Evolutionary conservation across 768 basidiomycete species (phyloP).

Genomic region (Mycena vulgaris): DNA sequence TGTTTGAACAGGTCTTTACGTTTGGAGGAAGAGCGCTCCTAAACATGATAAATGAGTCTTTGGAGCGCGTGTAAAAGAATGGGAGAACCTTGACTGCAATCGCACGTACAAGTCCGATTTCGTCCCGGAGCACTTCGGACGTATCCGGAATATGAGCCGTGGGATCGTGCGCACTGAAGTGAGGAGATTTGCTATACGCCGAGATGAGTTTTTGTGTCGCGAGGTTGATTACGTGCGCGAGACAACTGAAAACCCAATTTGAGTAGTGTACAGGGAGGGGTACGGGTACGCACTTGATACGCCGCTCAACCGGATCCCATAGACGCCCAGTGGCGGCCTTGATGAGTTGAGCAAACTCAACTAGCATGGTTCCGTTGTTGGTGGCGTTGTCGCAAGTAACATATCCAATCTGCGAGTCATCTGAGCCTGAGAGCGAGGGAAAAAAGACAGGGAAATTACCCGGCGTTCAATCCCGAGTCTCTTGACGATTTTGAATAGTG

Average conservation of each 20-base stretch:
- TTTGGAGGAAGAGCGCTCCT: conserved; percentile 43
- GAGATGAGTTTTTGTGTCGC: conserved; percentile 48
- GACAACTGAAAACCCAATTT: conserved; percentile 36
- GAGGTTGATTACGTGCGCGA: conserved; percentile 53
- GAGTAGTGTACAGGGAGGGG: no score
- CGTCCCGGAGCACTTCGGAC: conserved; percentile 33
- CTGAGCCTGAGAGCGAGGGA: neutral
- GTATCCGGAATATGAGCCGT: conserved; percentile 9
- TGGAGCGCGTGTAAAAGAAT: neutral
- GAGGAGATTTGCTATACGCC: conserved; percentile 39
- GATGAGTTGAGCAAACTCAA: neutral
- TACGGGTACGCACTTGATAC: conserved; percentile 2
- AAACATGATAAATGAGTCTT: neutral
- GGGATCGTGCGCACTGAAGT: conserved; percentile 42
- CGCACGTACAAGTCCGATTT: conserved; percentile 44
- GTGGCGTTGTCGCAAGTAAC: conserved; percentile 3
- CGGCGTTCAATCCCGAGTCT: conserved; percentile 47
- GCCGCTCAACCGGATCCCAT: conserved; percentile 8
- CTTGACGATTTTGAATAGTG: conserved; percentile 47
- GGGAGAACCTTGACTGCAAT: conserved; percentile 39
- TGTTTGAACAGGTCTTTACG: conserved; percentile 41
- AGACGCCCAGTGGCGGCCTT: neutral
- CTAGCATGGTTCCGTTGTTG: conserved; percentile 11
- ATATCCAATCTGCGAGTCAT: neutral
- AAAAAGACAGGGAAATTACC: conserved; percentile 37